Base-by-base conservation (phyloP, 2,329 filamentous ascomycete genomes). In the Sporothrix humicola region DNA sequence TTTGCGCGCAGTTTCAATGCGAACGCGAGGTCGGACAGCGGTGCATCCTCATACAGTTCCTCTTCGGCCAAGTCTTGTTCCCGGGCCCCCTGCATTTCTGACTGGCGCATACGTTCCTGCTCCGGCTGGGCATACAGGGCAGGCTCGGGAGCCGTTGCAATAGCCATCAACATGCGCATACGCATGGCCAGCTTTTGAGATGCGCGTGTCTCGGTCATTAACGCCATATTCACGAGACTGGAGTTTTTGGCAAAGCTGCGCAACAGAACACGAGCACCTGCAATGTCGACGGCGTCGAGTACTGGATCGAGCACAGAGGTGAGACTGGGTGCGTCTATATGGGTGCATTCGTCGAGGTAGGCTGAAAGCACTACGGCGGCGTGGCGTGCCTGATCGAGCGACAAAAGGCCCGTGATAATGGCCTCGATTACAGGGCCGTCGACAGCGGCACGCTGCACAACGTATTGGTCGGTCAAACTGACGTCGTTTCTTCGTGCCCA, bases 361-460 rank as follows among this genome's bases (percentile, higher is more conserved):
- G 81, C 78, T 52, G 82, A 77, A 54, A 87, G 82, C 13, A 87
- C 80, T 2, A 78, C 77, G 17, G 82, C 83, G 2, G 86, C 86
- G 50, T 86, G 81, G 13, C 82, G 81, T 44, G 85, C 80, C 54
- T 84, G 80, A 73, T 81, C 82, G 58, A 88, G 85, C 54, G 84
- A 81, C 10, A 89, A 78, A 69, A 89, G 81, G 1, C 86, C 85
- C 54, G 81, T 77, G 31, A 89, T 80, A 2, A 88, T 80, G 68
- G 82, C 80, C 74, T 88, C 83, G 10, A 85, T 81, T 5, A 88
- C 76, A 2, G 79, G 76, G 8, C 79, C 79, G 52, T 81, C 80
- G 17, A 87, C 77, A 3, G 78, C 78, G 1, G 82, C 80, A 63
- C 84, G 82, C 76, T 85, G 79, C 72, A 83, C 82, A 17, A 84